Evolutionary conservation across 2,329 filamentous ascomycete species (phyloP).

Genomic region (Aspergillus aculeatus): DNA sequence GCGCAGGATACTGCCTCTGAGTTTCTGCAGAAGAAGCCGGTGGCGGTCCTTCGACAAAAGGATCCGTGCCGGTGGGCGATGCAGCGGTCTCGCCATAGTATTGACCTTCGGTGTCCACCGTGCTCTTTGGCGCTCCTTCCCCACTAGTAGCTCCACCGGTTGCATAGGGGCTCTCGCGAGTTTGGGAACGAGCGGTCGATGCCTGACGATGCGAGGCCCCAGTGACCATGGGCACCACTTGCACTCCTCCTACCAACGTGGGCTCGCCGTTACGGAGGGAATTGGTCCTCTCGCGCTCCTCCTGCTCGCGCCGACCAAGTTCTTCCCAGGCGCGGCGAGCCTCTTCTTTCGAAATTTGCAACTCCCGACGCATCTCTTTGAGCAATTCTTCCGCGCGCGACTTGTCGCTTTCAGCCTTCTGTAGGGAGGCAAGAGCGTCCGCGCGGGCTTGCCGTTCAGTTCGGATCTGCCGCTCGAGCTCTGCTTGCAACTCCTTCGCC

Average conservation of each 20-base stretch:
- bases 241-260: conserved; percentile 86
- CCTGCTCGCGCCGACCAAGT: conserved; percentile 85
- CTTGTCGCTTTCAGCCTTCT: conserved; percentile 68
- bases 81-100: conserved; percentile 53
- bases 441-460: conserved; percentile 69
- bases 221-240: conserved; percentile 89
- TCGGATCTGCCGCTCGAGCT: conserved; percentile 73
- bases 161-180: conserved; percentile 46
- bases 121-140: conserved; percentile 30
- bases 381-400: conserved; percentile 71
- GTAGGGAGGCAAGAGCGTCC: conserved; percentile 64
- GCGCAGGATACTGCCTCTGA: conserved; percentile 28
- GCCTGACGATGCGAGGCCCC: conserved; percentile 60
- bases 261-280: conserved; percentile 86
- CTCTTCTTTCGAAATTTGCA: conserved; percentile 94
- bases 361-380: conserved; percentile 87
- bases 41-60: conserved; percentile 55
- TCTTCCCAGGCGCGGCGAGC: conserved; percentile 96
- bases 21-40: conserved; percentile 35
- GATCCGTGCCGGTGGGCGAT: conserved; percentile 61
- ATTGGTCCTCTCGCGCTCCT: conserved; percentile 81
- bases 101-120: conserved; percentile 37
- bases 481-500: conserved; percentile 74
- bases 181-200: conserved; percentile 48
- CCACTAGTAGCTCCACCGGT: conserved; percentile 23